Evolutionary conservation across 2,329 filamentous ascomycete genomes (phyloP), one percentile per base, ranked within the genome.

Genomic region (Ophiostoma sp.): DNA sequence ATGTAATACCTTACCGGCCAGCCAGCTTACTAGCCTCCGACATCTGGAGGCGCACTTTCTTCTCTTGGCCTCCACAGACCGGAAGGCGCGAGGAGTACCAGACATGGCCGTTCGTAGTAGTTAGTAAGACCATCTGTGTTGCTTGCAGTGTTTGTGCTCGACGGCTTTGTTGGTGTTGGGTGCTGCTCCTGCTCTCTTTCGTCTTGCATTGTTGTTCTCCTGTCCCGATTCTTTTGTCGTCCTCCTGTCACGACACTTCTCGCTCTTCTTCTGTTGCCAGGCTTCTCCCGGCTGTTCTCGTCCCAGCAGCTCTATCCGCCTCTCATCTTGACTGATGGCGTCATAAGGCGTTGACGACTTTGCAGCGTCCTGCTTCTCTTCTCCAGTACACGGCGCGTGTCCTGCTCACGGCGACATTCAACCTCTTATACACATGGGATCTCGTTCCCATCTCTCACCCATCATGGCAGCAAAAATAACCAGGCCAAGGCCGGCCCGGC

Each of bases 401-500:
- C 27, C 55, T 5, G 27, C 4, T 40, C 36, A 14, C 55, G 9
- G 18, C n/a, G 49, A 55, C 49, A 27, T 18, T 27, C 49, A 18
- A 18, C 49, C 7, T 18, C 49, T 9, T 55, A 55, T 5, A 47
- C 45, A 4, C 45, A 44, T 47, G 27, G 27, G 14, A 45, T 44
- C 47, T 64, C 62, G 27, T 66, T 65, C 64, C 45, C 12, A 45
- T 58, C 16, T 44, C n/a, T 65, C 62, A 16, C 5, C 2, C 27
- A 62, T n/a, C 38, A 62, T 62, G 36, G 12, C 6, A 16, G 14
- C 9, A 45, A 42, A 27, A 27, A 44, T 44, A 8, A 2, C 40
- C 42, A 47, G 65, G 16, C 49, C 63, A 44, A 38, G 68, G 58
- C 47, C 65, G 68, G 60, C 36, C 36, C 40, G 38, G 40, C n/a